These are phyloP conservation scores for Auriscalpium vulgare DNA, from an alignment of 768 basidiomycete genomes.

Conservation along the genomic window DNA sequence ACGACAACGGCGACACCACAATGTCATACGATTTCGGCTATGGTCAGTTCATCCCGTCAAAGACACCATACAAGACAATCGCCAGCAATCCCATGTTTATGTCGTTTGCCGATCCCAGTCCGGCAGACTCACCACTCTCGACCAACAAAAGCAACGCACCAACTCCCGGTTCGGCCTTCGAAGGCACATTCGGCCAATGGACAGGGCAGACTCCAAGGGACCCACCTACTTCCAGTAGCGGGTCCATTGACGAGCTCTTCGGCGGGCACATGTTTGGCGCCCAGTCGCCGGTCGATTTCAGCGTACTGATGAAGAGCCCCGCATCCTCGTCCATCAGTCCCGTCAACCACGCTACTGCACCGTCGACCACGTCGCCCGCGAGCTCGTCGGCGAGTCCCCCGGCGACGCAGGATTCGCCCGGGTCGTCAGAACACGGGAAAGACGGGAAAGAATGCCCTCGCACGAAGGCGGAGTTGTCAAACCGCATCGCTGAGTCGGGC, in stretches of 20 bases:
- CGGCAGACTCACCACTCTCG: constrained; percentile 15
- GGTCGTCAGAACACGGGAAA: constrained; percentile 15
- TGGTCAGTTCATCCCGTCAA: constrained; percentile 34
- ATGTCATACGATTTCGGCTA: constrained; percentile 29
- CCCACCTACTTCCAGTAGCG: constrained; percentile 12
- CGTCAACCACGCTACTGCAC: constrained; percentile 37
- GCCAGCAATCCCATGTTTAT: constrained; percentile 81
- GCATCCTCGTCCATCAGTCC: constrained; percentile 39
- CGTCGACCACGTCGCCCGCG: background rate
- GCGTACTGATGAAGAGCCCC: constrained; percentile 8
- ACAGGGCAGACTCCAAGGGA: constrained; percentile 25
- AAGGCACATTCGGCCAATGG: constrained; percentile 33
- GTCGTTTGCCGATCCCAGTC: constrained; percentile 52
- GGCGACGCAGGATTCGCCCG: constrained; percentile 11
- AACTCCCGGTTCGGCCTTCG: constrained; percentile 24
- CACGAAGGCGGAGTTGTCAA: constrained; percentile 44
- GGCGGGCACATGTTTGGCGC: constrained; percentile 30
- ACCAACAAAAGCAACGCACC: constrained; percentile 7
- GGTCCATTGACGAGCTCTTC: constrained; percentile 38
- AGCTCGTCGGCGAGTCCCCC: constrained; percentile 16
- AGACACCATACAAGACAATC: constrained; percentile 64
- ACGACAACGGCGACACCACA: constrained; percentile 38
- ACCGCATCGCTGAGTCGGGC: constrained; percentile 46
- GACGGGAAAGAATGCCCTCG: constrained; percentile 35
- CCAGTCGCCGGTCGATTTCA: constrained; percentile 17